phyloP scores from a whole-genome alignment of 345 rosid species.

The Corchorus olitorius region DNA sequence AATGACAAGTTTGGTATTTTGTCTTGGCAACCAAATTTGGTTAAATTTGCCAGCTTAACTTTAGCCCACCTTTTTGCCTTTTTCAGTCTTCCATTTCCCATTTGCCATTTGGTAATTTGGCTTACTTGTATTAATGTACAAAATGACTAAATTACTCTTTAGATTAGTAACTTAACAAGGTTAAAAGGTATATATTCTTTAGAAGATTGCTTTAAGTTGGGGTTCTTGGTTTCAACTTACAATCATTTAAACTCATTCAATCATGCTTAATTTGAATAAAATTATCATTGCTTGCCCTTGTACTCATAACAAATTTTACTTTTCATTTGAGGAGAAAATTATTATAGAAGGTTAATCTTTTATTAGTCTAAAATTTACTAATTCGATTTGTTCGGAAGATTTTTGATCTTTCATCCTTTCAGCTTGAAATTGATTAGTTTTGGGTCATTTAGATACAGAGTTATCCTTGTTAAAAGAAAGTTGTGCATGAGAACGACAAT shows the following conservation, averaged over 20 bases:
- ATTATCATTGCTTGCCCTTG: neutral
- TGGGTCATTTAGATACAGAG: no score
- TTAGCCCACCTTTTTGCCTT: conserved; percentile 23
- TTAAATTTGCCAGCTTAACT: conserved; percentile 19
- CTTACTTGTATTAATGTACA: neutral
- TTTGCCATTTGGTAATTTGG: neutral
- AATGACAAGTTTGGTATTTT: conserved; percentile 24
- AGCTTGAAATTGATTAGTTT: no score
- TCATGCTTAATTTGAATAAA: neutral
- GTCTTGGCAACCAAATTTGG: conserved; percentile 26
- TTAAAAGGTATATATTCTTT: neutral
- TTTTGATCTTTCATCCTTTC: no score
- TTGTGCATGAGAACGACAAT: no score
- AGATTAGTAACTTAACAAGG: neutral
- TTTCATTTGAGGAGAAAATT: neutral
- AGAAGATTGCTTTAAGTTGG: neutral
- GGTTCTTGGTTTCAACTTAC: neutral
- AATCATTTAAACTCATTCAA: neutral
- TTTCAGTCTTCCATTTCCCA: conserved; percentile 14
- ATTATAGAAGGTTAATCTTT: neutral
- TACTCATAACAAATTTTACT: no score
- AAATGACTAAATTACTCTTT: neutral
- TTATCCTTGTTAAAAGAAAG: no score
- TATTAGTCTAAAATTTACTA: no score
- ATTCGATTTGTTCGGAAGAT: no score